Percentiles rank a stretch among this genome's conserved stretches.
Conservation (phyloP, 192 early-diverging fungal genomes). For the Coemansia sp. region DNA sequence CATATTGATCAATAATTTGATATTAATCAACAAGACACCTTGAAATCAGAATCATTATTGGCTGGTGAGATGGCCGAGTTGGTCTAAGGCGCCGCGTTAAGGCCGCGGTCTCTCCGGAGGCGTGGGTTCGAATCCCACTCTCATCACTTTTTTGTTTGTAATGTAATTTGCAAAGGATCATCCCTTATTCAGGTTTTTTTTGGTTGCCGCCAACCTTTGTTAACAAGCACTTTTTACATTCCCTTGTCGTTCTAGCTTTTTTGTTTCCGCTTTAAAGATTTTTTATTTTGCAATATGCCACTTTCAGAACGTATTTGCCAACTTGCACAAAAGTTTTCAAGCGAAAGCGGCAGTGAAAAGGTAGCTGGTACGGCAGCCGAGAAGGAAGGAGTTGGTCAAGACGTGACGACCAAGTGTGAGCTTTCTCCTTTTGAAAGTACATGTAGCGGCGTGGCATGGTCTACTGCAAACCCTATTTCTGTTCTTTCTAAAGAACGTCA, state of each 20-base stretch:
- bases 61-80: neutral
- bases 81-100: neutral
- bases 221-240: neutral
- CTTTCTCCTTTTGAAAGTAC: neutral
- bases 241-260: neutral
- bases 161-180: no score
- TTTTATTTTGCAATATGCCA: slow-evolving; percentile 10
- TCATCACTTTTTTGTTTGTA: slow-evolving; percentile 18
- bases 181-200: no score
- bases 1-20: no score
- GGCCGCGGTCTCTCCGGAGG: neutral
- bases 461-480: neutral
- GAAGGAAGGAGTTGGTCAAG: no score
- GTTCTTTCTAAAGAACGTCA: neutral
- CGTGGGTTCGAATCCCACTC: slow-evolving; percentile 13
- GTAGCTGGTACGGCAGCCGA: neutral
- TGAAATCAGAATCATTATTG: no score
- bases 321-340: slow-evolving; percentile 18
- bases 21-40: no score
- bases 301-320: slow-evolving; percentile 27
- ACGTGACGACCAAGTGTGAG: no score
- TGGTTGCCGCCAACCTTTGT: neutral
- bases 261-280: neutral
- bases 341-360: neutral
- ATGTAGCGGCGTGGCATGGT: neutral